These are phyloP conservation scores for Gymnopilus junonius DNA, from an alignment of 768 basidiomycete species.

Conservation along the genomic window DNA sequence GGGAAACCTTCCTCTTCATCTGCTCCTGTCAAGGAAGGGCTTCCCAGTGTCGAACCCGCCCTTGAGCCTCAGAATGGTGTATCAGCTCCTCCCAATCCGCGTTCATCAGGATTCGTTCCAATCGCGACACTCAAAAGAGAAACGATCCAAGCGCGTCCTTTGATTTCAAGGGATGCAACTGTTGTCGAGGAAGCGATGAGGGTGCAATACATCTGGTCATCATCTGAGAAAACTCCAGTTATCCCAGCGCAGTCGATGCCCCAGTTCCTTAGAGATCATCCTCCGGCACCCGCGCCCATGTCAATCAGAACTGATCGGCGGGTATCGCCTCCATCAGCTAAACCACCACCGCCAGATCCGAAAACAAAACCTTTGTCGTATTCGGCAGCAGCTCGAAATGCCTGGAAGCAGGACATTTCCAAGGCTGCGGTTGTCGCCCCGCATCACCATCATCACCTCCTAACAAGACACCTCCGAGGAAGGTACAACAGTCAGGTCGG, in stretches of 20 bases:
- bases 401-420: conserved; percentile 20
- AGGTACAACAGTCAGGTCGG: conserved; percentile 16
- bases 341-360: conserved; percentile 16
- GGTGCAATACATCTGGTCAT: conserved; percentile 45
- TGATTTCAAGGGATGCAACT: conserved; percentile 26
- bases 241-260: conserved; percentile 19
- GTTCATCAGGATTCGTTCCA: conserved; percentile 78
- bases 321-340: conserved; percentile 38
- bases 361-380: conserved; percentile 24
- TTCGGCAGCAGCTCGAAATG: conserved; percentile 27
- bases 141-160: conserved; percentile 25
- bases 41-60: conserved; percentile 7
- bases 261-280: conserved; percentile 26
- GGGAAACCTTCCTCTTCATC: conserved; percentile 8
- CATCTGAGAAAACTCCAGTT: conserved; percentile 15
- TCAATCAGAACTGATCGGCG: conserved; percentile 40
- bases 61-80: conserved; percentile 20
- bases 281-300: conserved; percentile 27
- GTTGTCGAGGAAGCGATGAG: conserved; percentile 41
- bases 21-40: neutral
- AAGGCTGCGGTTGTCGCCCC: conserved; percentile 1
- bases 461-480: conserved; percentile 21
- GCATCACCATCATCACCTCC: conserved; percentile 9
- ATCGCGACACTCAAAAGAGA: conserved; percentile 57
- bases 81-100: conserved; percentile 61